phyloP scores from a whole-genome alignment of 2,329 filamentous ascomycete genomes.

The Drechslerella coelobrocha region DNA sequence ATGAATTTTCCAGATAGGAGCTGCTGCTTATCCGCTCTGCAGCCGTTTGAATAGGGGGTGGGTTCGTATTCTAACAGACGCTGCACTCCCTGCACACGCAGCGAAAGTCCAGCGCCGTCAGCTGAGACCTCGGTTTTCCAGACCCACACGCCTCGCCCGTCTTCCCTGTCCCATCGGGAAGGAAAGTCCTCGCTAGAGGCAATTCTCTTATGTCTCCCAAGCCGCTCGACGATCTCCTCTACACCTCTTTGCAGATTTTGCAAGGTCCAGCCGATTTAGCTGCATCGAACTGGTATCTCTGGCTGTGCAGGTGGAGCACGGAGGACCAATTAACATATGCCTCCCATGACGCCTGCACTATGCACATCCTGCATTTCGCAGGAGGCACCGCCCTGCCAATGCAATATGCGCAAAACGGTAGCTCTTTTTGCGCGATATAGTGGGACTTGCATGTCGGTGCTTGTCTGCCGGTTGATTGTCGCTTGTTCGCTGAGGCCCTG shows the following conservation, averaged over 20 bases:
- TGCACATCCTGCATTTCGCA: conserved; percentile 5
- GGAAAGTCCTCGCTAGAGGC: conserved; percentile 29
- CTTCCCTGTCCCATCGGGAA: conserved; percentile 20
- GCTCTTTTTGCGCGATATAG: conserved; percentile 6
- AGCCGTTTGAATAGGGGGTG: conserved; percentile 14
- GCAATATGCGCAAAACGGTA: neutral
- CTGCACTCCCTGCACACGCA: conserved; percentile 1
- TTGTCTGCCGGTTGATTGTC: neutral
- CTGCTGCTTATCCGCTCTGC: neutral
- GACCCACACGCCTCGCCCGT: conserved; percentile 37
- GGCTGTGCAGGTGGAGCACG: neutral
- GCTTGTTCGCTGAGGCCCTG: neutral
- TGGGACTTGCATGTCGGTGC: neutral
- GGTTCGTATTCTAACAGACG: neutral
- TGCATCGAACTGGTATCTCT: neutral
- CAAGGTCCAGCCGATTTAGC: conserved; percentile 9
- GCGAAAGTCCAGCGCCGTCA: conserved; percentile 16
- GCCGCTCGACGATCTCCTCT: conserved; percentile 17
- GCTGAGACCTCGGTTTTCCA: conserved; percentile 37
- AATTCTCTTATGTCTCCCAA: conserved; percentile 11
- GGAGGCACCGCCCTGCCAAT: conserved; percentile 1
- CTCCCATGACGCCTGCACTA: conserved; percentile 4
- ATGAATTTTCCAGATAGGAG: neutral
- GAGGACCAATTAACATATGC: neutral
- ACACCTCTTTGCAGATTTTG: conserved; percentile 18